Evolutionary conservation across 495 filamentous ascomycete genomes (phyloP), one percentile per base, ranked within the genome.

Genomic region (Pseudomonodictys pantanalensis): DNA sequence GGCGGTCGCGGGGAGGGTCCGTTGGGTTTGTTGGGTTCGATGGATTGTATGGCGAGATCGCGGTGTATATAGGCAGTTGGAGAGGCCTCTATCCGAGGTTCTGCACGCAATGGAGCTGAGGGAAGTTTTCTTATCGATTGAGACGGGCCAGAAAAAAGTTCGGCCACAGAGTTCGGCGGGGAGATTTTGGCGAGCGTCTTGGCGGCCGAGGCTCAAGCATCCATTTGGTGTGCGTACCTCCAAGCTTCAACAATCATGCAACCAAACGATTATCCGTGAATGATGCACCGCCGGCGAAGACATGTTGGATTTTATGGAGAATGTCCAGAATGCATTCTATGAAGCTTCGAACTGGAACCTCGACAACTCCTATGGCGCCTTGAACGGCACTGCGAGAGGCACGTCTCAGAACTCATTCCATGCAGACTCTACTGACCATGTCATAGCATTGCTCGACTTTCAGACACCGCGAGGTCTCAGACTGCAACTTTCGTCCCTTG

Each of bases 271-370:
- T n/a, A n/a, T n/a, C n/a, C n/a, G n/a, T n/a, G 52, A 49, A 67
- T 58, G 53, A 24, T 56, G 54, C 49, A 52, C 41, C 20, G 26
- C 9, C 11, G n/a, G 10, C 44, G 29, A 6, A 56, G 60, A 47
- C 49, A 98, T 98, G 93, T 85, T 95, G 76, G 87, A 90, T 72
- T 98, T 97, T 78, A 98, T 97, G 92, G 90, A 97, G 70, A 92
- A 95, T 75, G 85, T 98, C 73, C 92, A 95, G 73, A 83, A 89
- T 71, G 87, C 90, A 71, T 98, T 97, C 76, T 88, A 89, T 72
- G 80, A 87, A 73, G 85, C 86, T 53, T 91, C 91, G 5, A 78
- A 84, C 63, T 97, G 93, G 93, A 89, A 92, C 70, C 80, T 83
- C 58, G 91, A 98, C 76, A 97, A 96, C 73, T 90, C 86, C 12